phyloP scores from a whole-genome alignment of 345 rosid species.

The Moricandia arvensis region DNA sequence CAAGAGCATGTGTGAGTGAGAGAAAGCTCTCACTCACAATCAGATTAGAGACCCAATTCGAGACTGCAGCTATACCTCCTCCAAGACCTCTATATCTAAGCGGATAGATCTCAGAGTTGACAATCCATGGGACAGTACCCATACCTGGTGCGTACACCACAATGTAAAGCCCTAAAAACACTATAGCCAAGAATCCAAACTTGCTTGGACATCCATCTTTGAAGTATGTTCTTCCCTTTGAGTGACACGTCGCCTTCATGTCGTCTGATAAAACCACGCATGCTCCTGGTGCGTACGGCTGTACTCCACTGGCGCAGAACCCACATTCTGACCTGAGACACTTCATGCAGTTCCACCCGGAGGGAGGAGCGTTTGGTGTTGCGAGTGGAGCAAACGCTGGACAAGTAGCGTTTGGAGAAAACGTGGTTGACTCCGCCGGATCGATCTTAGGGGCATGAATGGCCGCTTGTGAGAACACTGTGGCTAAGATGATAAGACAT shows the following conservation, averaged over 20 bases:
- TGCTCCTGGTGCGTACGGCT: slow-evolving; percentile 68
- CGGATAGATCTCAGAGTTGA: slow-evolving; percentile 92
- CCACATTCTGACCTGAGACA: slow-evolving; percentile 61
- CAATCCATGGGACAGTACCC: slow-evolving; percentile 92
- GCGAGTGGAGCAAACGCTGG: slow-evolving; percentile 38
- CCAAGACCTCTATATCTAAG: slow-evolving; percentile 78
- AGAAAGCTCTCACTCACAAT: slow-evolving; percentile 65
- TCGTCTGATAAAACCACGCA: slow-evolving; percentile 47
- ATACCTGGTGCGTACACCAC: slow-evolving; percentile 73
- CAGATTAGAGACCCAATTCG: slow-evolving; percentile 77
- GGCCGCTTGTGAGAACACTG: slow-evolving; percentile 61
- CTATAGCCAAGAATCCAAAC: slow-evolving; percentile 64
- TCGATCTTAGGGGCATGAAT: slow-evolving; percentile 51
- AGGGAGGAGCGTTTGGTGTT: slow-evolving; percentile 28
- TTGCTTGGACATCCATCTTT: slow-evolving; percentile 77
- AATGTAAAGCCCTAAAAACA: slow-evolving; percentile 70
- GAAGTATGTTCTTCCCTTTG: slow-evolving; percentile 45
- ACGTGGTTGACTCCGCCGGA: slow-evolving; percentile 34
- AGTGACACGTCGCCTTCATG: slow-evolving; percentile 35
- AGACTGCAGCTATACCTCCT: slow-evolving; percentile 77
- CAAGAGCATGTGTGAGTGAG: slow-evolving; percentile 54
- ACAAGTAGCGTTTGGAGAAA: slow-evolving; percentile 66
- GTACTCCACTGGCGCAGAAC: slow-evolving; percentile 49
- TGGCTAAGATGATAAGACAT: slow-evolving; percentile 50
- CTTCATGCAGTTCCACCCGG: slow-evolving; percentile 64